Evolutionary conservation across 1,284 basidiomycete species (phyloP).

Genomic region (Stygiomarasmius scandens): DNA sequence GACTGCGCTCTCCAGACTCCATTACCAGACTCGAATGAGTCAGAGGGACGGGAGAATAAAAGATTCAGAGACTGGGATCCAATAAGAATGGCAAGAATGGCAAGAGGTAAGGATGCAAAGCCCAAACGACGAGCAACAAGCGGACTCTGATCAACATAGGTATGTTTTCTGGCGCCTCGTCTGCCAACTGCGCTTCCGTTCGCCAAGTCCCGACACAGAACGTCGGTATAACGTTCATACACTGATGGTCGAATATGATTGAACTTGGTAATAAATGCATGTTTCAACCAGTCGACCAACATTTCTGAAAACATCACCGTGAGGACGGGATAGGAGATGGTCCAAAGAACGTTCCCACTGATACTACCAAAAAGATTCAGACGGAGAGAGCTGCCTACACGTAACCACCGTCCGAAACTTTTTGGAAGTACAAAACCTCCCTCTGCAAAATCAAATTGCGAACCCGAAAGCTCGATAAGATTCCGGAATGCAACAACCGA

Average conservation of each 20-base stretch:
- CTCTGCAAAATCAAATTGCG: conserved; percentile 77
- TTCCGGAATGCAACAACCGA: conserved; percentile 92
- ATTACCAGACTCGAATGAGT: conserved; percentile 11
- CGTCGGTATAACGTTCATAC: conserved; percentile 95
- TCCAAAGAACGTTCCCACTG: conserved; percentile 75
- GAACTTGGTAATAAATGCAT: conserved; percentile 99
- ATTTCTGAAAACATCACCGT: conserved; percentile 93
- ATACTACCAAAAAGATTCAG: not conserved
- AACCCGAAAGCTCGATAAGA: conserved; percentile 91
- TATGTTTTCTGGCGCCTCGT: conserved; percentile 69
- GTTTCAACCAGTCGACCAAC: conserved; percentile 98
- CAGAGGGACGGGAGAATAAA: conserved; percentile 43
- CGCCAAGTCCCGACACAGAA: conserved; percentile 92
- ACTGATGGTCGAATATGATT: conserved; percentile 94
- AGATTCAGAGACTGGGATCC: conserved; percentile 80
- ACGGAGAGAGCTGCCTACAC: conserved; percentile 38
- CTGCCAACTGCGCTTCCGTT: conserved; percentile 76
- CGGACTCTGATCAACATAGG: conserved; percentile 88
- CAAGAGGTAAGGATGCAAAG: conserved; percentile 91
- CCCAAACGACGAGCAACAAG: conserved; percentile 92
- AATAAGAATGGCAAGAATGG: conserved; percentile 89
- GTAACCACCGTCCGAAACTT: conserved; percentile 79
- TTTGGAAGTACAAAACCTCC: conserved; percentile 72
- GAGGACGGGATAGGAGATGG: conserved; percentile 90
- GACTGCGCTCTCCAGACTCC: conserved; percentile 1